A percentile compares a stretch with the other conserved stretches of the same genome.
These are phyloP conservation scores for Puccinia coronata DNA, from an alignment of 1,284 basidiomycete species.

Conservation along the genomic window DNA sequence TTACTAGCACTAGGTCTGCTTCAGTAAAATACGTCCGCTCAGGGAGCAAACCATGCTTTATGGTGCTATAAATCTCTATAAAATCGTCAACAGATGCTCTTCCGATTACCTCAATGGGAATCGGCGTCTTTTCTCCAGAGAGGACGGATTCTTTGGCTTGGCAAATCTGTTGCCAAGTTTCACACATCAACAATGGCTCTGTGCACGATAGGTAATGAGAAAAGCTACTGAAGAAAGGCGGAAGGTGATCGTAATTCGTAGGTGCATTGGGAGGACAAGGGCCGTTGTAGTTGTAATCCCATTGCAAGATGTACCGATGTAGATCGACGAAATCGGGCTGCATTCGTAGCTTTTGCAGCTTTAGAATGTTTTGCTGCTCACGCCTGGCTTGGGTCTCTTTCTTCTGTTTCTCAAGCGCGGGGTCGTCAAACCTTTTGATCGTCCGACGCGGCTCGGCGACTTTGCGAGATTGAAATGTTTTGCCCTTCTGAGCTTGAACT, in stretches of 20 bases:
- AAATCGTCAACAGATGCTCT: slow-evolving; percentile 72
- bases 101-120: slow-evolving; percentile 67
- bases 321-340: slow-evolving; percentile 79
- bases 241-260: slow-evolving; percentile 63
- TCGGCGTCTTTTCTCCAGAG: slow-evolving; percentile 60
- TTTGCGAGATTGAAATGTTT: slow-evolving; percentile 43
- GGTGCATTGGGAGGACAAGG: slow-evolving; percentile 65
- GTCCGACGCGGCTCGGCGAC: slow-evolving; percentile 42
- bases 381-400: slow-evolving; percentile 61
- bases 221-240: slow-evolving; percentile 69
- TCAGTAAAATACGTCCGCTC: slow-evolving; percentile 50
- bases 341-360: slow-evolving; percentile 67
- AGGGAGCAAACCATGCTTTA: slow-evolving; percentile 57
- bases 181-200: slow-evolving; percentile 82
- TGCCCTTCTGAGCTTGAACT: slow-evolving; percentile 37
- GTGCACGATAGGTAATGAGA: slow-evolving; percentile 74
- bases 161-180: slow-evolving; percentile 86
- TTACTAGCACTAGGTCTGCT: slow-evolving; percentile 49
- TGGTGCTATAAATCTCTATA: slow-evolving; percentile 70
- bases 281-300: slow-evolving; percentile 76
- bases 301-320: slow-evolving; percentile 78
- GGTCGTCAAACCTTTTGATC: slow-evolving; percentile 48
- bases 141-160: slow-evolving; percentile 71
- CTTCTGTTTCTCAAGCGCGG: slow-evolving; percentile 32
- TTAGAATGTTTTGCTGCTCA: slow-evolving; percentile 67